Percentiles rank a stretch among this genome's conserved stretches.
Evolutionary conservation across 768 basidiomycete species (phyloP).

Genomic region (Mycena venus): DNA sequence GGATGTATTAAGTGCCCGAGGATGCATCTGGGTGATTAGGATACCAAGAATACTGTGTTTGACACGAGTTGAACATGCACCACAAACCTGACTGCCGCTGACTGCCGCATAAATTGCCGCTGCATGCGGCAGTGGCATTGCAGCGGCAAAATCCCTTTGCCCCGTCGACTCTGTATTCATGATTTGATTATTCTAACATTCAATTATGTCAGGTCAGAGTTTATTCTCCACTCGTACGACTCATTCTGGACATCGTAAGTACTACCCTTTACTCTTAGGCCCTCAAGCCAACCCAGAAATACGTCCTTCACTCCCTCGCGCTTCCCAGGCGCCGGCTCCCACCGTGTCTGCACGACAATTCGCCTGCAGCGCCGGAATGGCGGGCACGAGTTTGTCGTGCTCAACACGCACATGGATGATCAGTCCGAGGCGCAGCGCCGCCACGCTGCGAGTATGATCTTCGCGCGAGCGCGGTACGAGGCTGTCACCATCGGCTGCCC

Average conservation of each 20-base stretch:
- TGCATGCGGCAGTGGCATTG: no score
- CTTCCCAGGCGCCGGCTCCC: conserved; percentile 64
- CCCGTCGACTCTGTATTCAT: no score
- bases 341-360: conserved; percentile 62
- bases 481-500: conserved; percentile 53
- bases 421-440: conserved; percentile 64
- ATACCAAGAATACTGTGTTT: no score
- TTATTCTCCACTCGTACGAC: conserved; percentile 56
- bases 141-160: no score
- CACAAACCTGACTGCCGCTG: no score
- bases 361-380: conserved; percentile 39
- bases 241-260: conserved; percentile 71
- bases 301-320: conserved; percentile 63
- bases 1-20: no score
- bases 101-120: no score
- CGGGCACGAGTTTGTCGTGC: conserved; percentile 50
- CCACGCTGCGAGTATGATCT: conserved; percentile 65
- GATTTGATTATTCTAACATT: no score
- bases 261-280: no score
- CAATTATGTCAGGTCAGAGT: conserved; percentile 44
- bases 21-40: no score
- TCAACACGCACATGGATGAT: conserved; percentile 71
- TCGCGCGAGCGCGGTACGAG: conserved; percentile 64
- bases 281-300: conserved; percentile 42
- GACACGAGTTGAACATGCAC: no score